Evolutionary conservation across 495 filamentous ascomycete genomes (phyloP).

Genomic region (Ramalina peruviana): DNA sequence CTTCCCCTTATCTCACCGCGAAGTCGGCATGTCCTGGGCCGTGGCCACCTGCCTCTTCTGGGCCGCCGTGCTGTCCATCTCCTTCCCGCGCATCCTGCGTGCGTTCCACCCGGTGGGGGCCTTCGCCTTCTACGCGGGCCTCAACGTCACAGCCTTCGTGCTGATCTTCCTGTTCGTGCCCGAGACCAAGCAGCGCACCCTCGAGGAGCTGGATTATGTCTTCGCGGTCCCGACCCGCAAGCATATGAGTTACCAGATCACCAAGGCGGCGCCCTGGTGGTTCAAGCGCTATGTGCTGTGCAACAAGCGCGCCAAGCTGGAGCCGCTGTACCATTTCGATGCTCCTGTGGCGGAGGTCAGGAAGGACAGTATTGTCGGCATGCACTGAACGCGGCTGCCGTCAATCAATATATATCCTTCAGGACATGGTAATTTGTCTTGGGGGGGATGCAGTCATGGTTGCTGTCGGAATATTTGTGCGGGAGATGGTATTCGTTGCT

Average conservation of each 20-base stretch:
- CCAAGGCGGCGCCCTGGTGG: conserved; percentile 49
- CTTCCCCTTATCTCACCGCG: conserved; percentile 56
- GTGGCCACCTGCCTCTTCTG: conserved; percentile 57
- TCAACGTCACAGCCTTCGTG: conserved; percentile 47
- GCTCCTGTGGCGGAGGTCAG: neutral
- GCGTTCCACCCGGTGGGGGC: conserved; percentile 36
- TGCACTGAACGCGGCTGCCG: too few species aligned
- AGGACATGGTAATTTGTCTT: too few species aligned
- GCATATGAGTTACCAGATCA: conserved; percentile 52
- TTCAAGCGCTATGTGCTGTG: conserved; percentile 50
- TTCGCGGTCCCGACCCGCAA: conserved; percentile 51
- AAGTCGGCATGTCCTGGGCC: conserved; percentile 61
- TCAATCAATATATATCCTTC: too few species aligned
- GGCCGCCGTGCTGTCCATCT: conserved; percentile 49
- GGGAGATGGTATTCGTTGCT: too few species aligned
- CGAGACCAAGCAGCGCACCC: conserved; percentile 17
- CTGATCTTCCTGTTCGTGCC: conserved; percentile 57
- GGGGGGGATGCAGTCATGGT: too few species aligned
- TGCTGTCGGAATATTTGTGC: too few species aligned
- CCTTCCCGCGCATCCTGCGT: conserved; percentile 47
- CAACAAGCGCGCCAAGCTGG: conserved; percentile 32
- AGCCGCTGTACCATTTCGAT: conserved; percentile 53
- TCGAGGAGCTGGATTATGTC: conserved; percentile 23
- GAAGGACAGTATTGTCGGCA: neutral
- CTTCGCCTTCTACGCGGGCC: conserved; percentile 45